Conservation (phyloP, 148 eudicot genomes). For the Rhododendron molle region DNA sequence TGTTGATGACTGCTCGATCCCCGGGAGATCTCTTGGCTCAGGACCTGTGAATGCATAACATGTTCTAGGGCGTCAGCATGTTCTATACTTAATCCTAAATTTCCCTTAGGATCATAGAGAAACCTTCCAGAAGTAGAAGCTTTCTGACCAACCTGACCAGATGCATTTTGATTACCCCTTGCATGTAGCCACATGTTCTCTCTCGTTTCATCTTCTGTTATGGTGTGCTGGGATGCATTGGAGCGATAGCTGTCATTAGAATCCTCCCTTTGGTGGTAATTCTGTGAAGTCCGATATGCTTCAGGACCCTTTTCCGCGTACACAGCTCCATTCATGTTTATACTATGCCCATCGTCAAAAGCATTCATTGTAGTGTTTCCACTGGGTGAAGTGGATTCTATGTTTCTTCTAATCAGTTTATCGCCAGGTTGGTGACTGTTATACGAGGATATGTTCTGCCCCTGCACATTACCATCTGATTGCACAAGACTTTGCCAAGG, state of each 20-base stretch:
- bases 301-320: not conserved
- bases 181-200: constrained; percentile 17
- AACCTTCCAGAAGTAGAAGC: not conserved
- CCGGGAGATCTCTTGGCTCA: constrained; percentile 14
- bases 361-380: not conserved
- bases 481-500: constrained; percentile 19
- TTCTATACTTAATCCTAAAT: not conserved
- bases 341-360: not conserved
- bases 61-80: constrained; percentile 2
- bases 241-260: constrained; percentile 15
- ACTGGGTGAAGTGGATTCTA: not conserved
- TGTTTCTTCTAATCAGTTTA: not conserved
- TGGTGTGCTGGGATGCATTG: constrained; percentile 11
- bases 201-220: constrained; percentile 21
- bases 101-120: not conserved
- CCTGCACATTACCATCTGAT: constrained; percentile 8
- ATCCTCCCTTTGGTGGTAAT: constrained; percentile 15
- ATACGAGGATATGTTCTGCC: constrained; percentile 9
- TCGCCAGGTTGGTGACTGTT: not conserved
- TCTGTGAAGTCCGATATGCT: constrained; percentile 7
- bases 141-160: constrained; percentile 28
- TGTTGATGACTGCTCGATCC: constrained; percentile 13
- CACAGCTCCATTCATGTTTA: not conserved
- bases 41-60: constrained; percentile 5
- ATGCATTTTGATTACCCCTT: constrained; percentile 14